Base-by-base conservation (phyloP, 495 filamentous ascomycete species). In the Baudoinia panamericana region DNA sequence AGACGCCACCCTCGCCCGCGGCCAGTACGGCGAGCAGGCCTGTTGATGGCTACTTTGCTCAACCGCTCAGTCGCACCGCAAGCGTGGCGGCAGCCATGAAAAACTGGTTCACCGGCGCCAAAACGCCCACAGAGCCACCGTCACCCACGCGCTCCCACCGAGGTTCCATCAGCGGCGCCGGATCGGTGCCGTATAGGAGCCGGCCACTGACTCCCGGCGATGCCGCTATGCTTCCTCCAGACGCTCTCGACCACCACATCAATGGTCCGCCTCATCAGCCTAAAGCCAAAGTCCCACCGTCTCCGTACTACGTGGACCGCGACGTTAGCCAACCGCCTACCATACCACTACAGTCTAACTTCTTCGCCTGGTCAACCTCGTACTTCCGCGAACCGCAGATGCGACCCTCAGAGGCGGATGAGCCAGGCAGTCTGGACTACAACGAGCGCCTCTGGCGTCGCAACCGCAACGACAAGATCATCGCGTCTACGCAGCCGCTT, bases 301-400 rank as follows among this genome's bases (percentile, higher is more conserved):
- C 85, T 13, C 75, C 77, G 26, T 70, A 73, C 9, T 96, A 82
- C 53, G 63, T 71, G 43, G 64, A 75, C 26, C 73, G 73, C 39
- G 70, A 72, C 40, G 51, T 68, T 19, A 63, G 68, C 1, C 56
- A 70, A 41, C 30, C 60, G 19, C 78, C 81, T 12, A 55, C 55
- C 18, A 67, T 96, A 16, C 88, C 90, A 1, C 45, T 97, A 17
- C 68, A 69, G 33, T 93, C 84, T 54, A 76, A 72, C 16, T 95
- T 96, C 62, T 66, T 92, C 48, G 84, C 92, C 41, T 99, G 85
- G 84, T 92, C 87, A 0, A 86, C 84, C 47, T 88, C 95, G 64
- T 96, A 99, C 58, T 99, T 95, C 72, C 83, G 90, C 30, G 86
- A 99, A 60, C 92, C 92, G 29, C 90, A 99, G 61, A 99, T 99